Percentiles rank a stretch among this genome's conserved stretches.
Conservation (phyloP, 768 basidiomycete species). For the Chalciporus piperatus region DNA sequence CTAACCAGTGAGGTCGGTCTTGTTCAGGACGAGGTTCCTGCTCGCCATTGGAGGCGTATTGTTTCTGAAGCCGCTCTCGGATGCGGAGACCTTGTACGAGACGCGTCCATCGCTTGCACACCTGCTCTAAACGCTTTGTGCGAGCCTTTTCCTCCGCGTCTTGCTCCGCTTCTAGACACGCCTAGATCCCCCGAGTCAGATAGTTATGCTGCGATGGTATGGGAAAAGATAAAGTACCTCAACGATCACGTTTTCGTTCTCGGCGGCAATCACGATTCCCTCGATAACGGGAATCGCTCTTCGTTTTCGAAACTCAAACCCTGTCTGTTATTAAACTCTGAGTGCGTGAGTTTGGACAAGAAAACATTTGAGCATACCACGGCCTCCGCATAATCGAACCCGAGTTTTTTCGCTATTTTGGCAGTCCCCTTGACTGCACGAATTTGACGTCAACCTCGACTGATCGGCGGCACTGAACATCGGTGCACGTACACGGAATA, state of each 20-base stretch:
- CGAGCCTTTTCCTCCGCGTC: slow-evolving; percentile 75
- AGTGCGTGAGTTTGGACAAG: slow-evolving; percentile 5
- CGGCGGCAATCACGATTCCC: slow-evolving; percentile 83
- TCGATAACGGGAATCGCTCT: slow-evolving; percentile 81
- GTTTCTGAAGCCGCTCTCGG: slow-evolving; percentile 73
- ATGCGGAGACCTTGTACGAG: slow-evolving; percentile 88
- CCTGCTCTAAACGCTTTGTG: slow-evolving; percentile 72
- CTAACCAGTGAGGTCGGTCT: slow-evolving; percentile 8
- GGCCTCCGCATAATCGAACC: slow-evolving; percentile 90
- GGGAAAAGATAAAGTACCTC: slow-evolving; percentile 51
- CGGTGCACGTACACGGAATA: slow-evolving; percentile 73
- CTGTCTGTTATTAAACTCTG: slow-evolving; percentile 53
- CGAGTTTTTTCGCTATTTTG: slow-evolving; percentile 85
- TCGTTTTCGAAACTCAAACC: slow-evolving; percentile 95
- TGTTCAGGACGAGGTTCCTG: neutral
- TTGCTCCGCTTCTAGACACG: slow-evolving; percentile 80
- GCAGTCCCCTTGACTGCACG: slow-evolving; percentile 74
- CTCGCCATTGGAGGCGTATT: slow-evolving; percentile 50
- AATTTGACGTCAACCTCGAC: slow-evolving; percentile 11
- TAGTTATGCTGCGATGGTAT: neutral
- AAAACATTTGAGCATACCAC: slow-evolving; percentile 61
- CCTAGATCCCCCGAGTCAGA: slow-evolving; percentile 44
- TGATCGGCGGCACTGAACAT: slow-evolving; percentile 6
- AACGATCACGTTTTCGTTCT: slow-evolving; percentile 68
- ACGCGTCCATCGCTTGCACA: slow-evolving; percentile 83